These are phyloP conservation scores for Backusella westeae DNA, from an alignment of 192 early-diverging fungal genomes.

Conservation along the genomic window DNA sequence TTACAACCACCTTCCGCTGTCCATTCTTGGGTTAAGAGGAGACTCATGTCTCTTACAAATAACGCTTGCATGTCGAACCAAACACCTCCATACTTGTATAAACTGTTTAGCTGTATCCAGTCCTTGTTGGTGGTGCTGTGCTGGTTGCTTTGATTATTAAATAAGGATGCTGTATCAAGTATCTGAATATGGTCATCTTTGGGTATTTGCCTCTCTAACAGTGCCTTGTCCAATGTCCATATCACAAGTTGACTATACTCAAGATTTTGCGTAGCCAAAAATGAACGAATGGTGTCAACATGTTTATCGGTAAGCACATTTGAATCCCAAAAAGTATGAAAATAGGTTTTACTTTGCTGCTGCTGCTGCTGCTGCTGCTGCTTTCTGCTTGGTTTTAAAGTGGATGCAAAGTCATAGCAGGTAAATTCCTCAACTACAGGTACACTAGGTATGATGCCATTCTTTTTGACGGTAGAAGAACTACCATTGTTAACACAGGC, in stretches of 20 bases:
- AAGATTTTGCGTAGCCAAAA: constrained; percentile 26
- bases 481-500: not conserved
- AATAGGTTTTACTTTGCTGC: not conserved
- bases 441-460: constrained; percentile 3
- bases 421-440: not conserved
- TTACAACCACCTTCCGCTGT: constrained; percentile 22
- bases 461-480: not conserved
- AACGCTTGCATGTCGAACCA: constrained; percentile 31
- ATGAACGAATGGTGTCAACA: constrained; percentile 20
- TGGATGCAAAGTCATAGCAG: constrained; percentile 7
- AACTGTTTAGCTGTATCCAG: constrained; percentile 13
- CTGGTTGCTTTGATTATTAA: not conserved
- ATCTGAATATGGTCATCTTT: not conserved
- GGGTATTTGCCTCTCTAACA: not conserved
- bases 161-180: not conserved
- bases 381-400: not conserved
- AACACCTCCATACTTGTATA: constrained; percentile 32
- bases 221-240: constrained; percentile 17
- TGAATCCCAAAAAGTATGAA: constrained; percentile 2
- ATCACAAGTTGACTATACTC: constrained; percentile 12
- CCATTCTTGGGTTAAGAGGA: constrained; percentile 33
- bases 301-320: constrained; percentile 15
- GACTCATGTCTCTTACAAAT: constrained; percentile 28
- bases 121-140: not conserved
- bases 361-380: not conserved